Evolutionary conservation across 345 rosid species (phyloP), one percentile per base, ranked within the genome.

Genomic region (Raphanus sativus): DNA sequence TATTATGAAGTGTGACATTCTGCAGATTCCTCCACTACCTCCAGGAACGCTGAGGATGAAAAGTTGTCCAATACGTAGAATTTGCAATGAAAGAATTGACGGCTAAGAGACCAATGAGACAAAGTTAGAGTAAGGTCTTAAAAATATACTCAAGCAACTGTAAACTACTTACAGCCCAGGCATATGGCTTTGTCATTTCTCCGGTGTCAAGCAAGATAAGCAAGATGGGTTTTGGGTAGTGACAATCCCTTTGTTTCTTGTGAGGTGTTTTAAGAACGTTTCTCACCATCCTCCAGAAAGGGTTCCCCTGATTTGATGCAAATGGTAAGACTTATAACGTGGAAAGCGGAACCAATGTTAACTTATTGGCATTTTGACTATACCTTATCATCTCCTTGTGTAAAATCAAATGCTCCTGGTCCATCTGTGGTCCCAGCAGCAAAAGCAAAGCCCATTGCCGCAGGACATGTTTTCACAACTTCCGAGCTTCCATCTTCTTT

Each of bases 391-490:
- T 95, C 99, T 74, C 98, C 98, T 87, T 95, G 99, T 79, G 85
- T 89, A 81, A 95, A 95, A 85, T 89, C 98, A 84, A 95, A 95
- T 83, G 99, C 99, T 73, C 99, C 99, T 36, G 97, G 99, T 64
- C 99, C 99, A 87, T 95, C 99, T 10, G 98, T 95, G 25, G 99
- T 95, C 82, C 99, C 98, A 3, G 98, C 99, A 15, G 98, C 98
- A 87, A 95, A 91, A 76, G 84, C 91, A 71, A 95, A 95, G 15
- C 99, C 99, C 98, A 95, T 87, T 62, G 99, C 96, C 67, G 97
- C 99, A 64, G 97, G 99, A 82, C 99, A 92, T 59, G 98, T 95
- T 81, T 85, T 89, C 32, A 86, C 93, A 13, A 78, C 84, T 82
- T 87, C 91, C 50, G 97, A 86, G 70, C 83, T 89, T 78, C 97